Base-by-base conservation (phyloP, 1,284 basidiomycete genomes). In the Mycena citricolor region DNA sequence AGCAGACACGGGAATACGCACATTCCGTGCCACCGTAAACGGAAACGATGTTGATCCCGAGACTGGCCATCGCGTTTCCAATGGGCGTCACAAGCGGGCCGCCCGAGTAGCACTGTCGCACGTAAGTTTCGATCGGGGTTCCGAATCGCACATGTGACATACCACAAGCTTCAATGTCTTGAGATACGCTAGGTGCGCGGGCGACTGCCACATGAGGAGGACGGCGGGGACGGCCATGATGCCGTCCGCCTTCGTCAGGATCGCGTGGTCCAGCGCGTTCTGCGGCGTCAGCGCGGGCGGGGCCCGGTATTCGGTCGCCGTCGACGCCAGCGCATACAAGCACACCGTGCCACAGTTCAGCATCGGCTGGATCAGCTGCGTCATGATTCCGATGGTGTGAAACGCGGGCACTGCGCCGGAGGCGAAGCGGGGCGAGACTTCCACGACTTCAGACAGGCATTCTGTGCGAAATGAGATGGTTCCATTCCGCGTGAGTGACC, bases 341-440 rank as follows among this genome's bases (percentile, higher is more conserved):
- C 50, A 58, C 8, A 66, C 40, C 2, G 58, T 57, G 5, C 49
- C 51, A 19, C 57, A 44, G 8, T 45, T 49, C 32, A 61, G 63
- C 2, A 67, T 24, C 1, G 59, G 44, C 12, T 42, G 42, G 1
- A 64, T 39, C 10, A 64, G 25, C 23, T 67, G 63, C 3, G 48
- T 39, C n/a, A 55, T 43, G 17, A 67, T 42, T 5, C 63, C 65
- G 6, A 68, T 39, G 3, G 64, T 57, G 39, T 67, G 64, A 50
- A 68, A 67, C 2, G 64, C 37, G 1, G 66, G 65, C 5, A 65
- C 43, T 22, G 52, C 57, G 4, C 55, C 58, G 21, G 59, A 49
- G 3, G 45, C 54, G 7, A 58, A 37, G n/a, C 50, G 53, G 6
- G 53, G 49, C 3, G 42, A 51, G 7, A 48, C 13, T 20, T 31